Base-by-base conservation (phyloP, 352 stramenopile species). In the Thalassiosira pacifica region DNA sequence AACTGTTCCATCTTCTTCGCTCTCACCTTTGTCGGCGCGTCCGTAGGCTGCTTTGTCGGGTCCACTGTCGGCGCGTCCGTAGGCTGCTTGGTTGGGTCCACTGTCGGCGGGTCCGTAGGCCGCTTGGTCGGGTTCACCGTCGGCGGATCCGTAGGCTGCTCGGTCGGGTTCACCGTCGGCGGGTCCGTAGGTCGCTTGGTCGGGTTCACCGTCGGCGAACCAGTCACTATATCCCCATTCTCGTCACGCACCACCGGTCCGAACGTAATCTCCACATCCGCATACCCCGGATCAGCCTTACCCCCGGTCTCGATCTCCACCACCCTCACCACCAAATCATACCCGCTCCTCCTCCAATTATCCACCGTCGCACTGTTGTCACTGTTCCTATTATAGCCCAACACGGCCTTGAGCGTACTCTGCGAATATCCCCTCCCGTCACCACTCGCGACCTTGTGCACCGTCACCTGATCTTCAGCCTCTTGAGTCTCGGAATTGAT, bases 231-330 rank as follows among this genome's bases (percentile, higher is more conserved):
- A 57, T 19, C n/a, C 4, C 3, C 13, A 8, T 24, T 57, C 48
- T 19, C 11, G 2, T n/a, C n/a, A n/a, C n/a, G n/a, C n/a, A n/a
- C n/a, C n/a, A 2, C n/a, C 48, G 5, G 3, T 24, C 48, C 5
- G 19, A 57, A 8, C 5, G 3, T 57, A 19, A 57, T 24, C 48
- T 57, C 16, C 24, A 74, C 81, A 74, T 57, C 16, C 24, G 81
- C 81, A 74, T 83, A 87, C 53, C 74, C 81, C 31, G 81, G 81
- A n/a, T 42, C 34, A n/a, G n/a, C n/a, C n/a, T 18, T 61, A 8
- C 18, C 57, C 29, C 18, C 26, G 16, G n/a, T 77, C 45, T 87
- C 65, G 31, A 87, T 87, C 24, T 66, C 60, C 48, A 76, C 29
- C 8, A 87, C 68, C 31, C 9, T 64, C 13, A 87, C 76, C 0